These are phyloP conservation scores for Fragaria vesca DNA, from an alignment of 306 rosid genomes.

Conservation along the genomic window DNA sequence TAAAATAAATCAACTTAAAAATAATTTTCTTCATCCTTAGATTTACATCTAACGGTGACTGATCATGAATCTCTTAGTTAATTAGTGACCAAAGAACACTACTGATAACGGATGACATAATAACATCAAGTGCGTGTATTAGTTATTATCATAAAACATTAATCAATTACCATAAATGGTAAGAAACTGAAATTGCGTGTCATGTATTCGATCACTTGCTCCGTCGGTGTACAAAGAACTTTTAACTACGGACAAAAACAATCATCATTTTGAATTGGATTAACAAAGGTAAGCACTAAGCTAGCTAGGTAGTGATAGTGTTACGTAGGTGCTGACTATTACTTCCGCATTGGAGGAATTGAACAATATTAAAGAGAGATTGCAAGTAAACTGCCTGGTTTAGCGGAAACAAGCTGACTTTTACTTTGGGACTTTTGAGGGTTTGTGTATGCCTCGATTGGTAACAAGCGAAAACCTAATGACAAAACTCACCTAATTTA, in stretches of 20 bases:
- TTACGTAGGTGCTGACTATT: conserved; percentile 3
- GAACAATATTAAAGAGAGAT: conserved; percentile 18
- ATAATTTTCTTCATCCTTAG: too few relatives aligned
- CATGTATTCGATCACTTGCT: not conserved
- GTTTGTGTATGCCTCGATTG: conserved; percentile 39
- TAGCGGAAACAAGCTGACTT: conserved; percentile 50
- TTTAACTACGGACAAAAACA: too few relatives aligned
- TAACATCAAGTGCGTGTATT: too few relatives aligned
- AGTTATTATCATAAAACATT: too few relatives aligned
- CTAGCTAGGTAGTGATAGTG: not conserved
- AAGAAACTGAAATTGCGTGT: too few relatives aligned
- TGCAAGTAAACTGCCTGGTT: conserved; percentile 53
- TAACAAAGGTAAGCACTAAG: not conserved
- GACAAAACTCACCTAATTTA: conserved; percentile 22
- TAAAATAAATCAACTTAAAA: too few relatives aligned
- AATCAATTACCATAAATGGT: too few relatives aligned
- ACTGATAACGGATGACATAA: too few relatives aligned
- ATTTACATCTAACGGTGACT: too few relatives aligned
- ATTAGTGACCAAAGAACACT: too few relatives aligned
- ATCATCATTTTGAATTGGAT: not conserved
- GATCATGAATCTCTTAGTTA: too few relatives aligned
- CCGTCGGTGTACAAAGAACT: too few relatives aligned
- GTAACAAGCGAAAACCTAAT: conserved; percentile 39
- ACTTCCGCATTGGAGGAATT: not conserved
- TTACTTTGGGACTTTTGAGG: conserved; percentile 55